Percentiles rank a stretch among this genome's conserved stretches.
phyloP scores from a whole-genome alignment of 83 land plant species.

The Thuja plicata region DNA sequence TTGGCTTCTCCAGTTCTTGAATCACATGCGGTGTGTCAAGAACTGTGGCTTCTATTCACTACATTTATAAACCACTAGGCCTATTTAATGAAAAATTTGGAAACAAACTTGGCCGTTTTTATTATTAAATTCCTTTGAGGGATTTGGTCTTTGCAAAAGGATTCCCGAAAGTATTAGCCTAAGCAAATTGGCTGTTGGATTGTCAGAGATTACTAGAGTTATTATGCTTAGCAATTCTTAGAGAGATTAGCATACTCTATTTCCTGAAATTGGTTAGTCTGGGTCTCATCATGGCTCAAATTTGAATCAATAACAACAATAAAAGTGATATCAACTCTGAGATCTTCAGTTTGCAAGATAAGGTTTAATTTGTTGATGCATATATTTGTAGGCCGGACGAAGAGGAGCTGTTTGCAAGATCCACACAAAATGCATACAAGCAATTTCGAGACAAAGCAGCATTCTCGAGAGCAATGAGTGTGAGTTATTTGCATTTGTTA shows the following conservation, averaged over 20 bases:
- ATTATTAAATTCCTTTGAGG: background rate
- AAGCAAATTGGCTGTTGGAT: conserved; percentile 1
- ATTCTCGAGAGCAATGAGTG: conserved; percentile 88
- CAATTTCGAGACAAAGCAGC: conserved; percentile 96
- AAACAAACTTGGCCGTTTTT: background rate
- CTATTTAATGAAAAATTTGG: background rate
- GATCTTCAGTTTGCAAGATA: background rate
- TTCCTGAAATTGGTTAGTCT: background rate
- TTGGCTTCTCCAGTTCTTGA: background rate
- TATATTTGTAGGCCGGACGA: conserved; percentile 78
- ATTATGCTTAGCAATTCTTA: background rate
- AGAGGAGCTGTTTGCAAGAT: conserved; percentile 81
- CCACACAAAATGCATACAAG: conserved; percentile 77
- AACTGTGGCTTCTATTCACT: background rate
- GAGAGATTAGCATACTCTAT: background rate
- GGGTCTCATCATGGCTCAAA: background rate
- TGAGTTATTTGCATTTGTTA: conserved; percentile 24
- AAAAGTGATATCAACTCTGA: background rate
- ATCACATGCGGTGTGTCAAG: background rate
- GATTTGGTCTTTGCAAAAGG: background rate
- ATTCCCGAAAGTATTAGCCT: background rate
- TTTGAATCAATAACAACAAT: background rate
- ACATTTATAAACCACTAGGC: background rate
- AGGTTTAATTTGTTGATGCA: background rate
- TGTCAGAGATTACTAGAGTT: background rate